These are phyloP conservation scores for Hanseniaspora pseudoguilliermondii DNA, from an alignment of 805 yeast genomes.

Conservation along the genomic window DNA sequence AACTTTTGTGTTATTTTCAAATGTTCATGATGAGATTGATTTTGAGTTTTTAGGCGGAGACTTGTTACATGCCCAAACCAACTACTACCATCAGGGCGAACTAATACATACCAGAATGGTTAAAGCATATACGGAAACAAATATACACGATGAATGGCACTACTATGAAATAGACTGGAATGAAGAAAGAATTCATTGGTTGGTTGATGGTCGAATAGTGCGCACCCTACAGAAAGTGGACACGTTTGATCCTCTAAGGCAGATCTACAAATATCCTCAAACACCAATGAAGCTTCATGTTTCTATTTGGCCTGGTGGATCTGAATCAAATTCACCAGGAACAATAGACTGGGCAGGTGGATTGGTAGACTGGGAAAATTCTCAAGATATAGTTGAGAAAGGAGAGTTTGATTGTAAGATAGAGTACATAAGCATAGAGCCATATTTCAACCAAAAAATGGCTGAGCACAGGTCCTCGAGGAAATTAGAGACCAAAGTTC, in stretches of 20 bases:
- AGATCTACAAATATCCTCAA: conserved; percentile 49
- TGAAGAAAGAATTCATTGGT: conserved; percentile 59
- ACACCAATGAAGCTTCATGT: conserved; percentile 66
- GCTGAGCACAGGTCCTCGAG: conserved; percentile 15
- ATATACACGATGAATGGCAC: conserved; percentile 58
- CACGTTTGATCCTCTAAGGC: conserved; percentile 49
- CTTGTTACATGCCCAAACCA: conserved; percentile 54
- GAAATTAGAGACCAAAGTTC: neutral
- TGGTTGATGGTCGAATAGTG: conserved; percentile 48
- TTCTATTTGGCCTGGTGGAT: conserved; percentile 73
- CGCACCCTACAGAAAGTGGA: conserved; percentile 53
- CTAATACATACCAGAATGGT: conserved; percentile 50
- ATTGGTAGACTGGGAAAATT: conserved; percentile 58
- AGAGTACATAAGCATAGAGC: conserved; percentile 42
- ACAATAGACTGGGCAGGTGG: conserved; percentile 87
- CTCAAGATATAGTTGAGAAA: conserved; percentile 52
- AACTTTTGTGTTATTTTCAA: conserved; percentile 69
- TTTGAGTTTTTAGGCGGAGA: conserved; percentile 74
- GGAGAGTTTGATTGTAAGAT: conserved; percentile 68
- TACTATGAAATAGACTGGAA: conserved; percentile 71
- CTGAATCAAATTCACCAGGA: conserved; percentile 39
- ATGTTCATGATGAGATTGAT: conserved; percentile 86
- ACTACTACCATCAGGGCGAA: conserved; percentile 67
- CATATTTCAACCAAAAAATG: conserved; percentile 31
- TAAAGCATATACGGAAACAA: conserved; percentile 23